Conservation (phyloP, 176 grass and related monocot genomes). For the Pontederia paniculata region DNA sequence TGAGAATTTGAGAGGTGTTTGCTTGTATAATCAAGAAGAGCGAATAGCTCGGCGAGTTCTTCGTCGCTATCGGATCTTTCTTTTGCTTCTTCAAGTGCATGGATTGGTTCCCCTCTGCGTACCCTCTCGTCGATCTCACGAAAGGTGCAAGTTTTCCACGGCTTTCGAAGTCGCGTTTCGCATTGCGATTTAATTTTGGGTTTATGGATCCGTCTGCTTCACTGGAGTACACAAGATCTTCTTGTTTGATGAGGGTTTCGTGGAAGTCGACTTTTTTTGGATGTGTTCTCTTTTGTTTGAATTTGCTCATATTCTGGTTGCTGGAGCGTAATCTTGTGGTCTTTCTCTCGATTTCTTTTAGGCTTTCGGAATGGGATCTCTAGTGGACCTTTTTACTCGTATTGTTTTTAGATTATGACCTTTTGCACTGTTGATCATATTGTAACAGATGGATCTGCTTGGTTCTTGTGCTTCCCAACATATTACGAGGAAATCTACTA, state of each 20-base stretch:
- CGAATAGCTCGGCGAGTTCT: background rate
- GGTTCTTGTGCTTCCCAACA: too few species aligned
- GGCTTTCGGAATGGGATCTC: too few species aligned
- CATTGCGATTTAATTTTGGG: background rate
- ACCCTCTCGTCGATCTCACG: conserved; percentile 25
- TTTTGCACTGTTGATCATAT: too few species aligned
- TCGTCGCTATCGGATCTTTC: background rate
- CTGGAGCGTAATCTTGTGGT: background rate
- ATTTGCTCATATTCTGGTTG: background rate
- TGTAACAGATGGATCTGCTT: too few species aligned
- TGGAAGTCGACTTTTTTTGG: background rate
- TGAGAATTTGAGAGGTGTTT: background rate
- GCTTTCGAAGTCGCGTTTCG: background rate
- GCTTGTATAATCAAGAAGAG: background rate
- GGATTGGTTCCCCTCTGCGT: conserved; percentile 17
- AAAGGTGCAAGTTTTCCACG: conserved; percentile 4
- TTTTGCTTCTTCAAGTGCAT: background rate
- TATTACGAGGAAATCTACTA: too few species aligned
- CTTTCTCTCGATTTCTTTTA: too few species aligned
- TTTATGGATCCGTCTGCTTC: background rate
- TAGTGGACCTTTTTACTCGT: too few species aligned
- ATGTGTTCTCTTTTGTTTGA: background rate
- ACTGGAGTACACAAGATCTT: background rate
- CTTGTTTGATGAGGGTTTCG: background rate
- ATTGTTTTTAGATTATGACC: too few species aligned